Percentiles rank a stretch among this genome's conserved stretches.
Conservation (phyloP, 805 yeast species). For the Suhomyces xylopsoci region DNA sequence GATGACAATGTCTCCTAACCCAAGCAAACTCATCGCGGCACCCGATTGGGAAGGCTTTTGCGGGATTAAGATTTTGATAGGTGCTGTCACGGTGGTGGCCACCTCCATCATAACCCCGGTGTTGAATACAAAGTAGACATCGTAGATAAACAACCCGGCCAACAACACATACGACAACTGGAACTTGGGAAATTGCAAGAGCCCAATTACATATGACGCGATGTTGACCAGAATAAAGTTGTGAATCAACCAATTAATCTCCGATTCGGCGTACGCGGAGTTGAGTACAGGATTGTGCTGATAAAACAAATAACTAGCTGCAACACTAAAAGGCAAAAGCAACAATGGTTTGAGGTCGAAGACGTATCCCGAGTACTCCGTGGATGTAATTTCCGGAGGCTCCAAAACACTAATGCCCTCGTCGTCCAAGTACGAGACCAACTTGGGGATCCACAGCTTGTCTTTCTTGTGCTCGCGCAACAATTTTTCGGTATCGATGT, state of each 20-base stretch:
- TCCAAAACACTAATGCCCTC: slow-evolving; percentile 13
- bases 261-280: slow-evolving; percentile 3
- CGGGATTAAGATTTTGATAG: slow-evolving; percentile 50
- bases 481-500: slow-evolving; percentile 14
- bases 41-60: slow-evolving; percentile 10
- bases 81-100: slow-evolving; percentile 54
- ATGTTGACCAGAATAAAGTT: slow-evolving; percentile 43
- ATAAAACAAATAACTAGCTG: slow-evolving; percentile 13
- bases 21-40: slow-evolving; percentile 41
- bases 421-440: slow-evolving; percentile 9
- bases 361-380: slow-evolving; percentile 21
- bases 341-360: slow-evolving; percentile 19
- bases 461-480: slow-evolving; percentile 8
- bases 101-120: slow-evolving; percentile 61
- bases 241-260: slow-evolving; percentile 44
- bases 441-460: slow-evolving; percentile 5
- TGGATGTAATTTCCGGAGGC: slow-evolving; percentile 6
- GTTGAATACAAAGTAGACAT: slow-evolving; percentile 64
- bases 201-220: slow-evolving; percentile 42
- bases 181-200: slow-evolving; percentile 41
- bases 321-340: slow-evolving; percentile 13
- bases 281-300: slow-evolving; percentile 12
- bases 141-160: slow-evolving; percentile 54
- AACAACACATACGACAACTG: slow-evolving; percentile 46
- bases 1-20: slow-evolving; percentile 63